Percentiles rank a stretch among this genome's conserved stretches.
These are phyloP conservation scores for Ustilago bromivora DNA, from an alignment of 1,284 basidiomycete genomes.

Conservation along the genomic window DNA sequence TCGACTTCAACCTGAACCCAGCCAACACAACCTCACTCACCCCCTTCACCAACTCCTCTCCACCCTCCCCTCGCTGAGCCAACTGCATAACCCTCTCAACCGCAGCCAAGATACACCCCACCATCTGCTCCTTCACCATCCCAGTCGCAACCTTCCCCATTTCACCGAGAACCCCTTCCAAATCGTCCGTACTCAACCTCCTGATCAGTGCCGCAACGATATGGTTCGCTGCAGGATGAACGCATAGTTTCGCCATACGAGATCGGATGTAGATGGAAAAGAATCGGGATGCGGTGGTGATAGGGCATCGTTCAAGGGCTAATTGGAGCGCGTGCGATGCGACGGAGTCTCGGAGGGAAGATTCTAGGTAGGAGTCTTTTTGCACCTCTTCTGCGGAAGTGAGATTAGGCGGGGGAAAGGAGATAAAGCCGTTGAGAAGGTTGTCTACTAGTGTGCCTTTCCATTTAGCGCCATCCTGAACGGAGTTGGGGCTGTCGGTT, in stretches of 20 bases:
- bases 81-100: slow-evolving; percentile 30
- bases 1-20: slow-evolving; percentile 26
- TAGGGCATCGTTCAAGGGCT: slow-evolving; percentile 31
- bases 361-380: slow-evolving; percentile 59
- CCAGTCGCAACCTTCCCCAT: slow-evolving; percentile 30
- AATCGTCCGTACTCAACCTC: slow-evolving; percentile 18
- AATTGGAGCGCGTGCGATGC: slow-evolving; percentile 64
- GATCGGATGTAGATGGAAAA: slow-evolving; percentile 57
- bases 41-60: slow-evolving; percentile 22
- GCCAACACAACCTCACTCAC: slow-evolving; percentile 28
- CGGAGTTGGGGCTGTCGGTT: slow-evolving; percentile 38
- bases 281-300: slow-evolving; percentile 39
- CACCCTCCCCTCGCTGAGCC: neutral
- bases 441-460: slow-evolving; percentile 47
- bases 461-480: slow-evolving; percentile 12
- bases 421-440: slow-evolving; percentile 53
- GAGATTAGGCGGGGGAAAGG: neutral
- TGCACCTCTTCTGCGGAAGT: slow-evolving; percentile 11
- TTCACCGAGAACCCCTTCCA: slow-evolving; percentile 15
- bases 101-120: slow-evolving; percentile 33
- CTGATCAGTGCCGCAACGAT: slow-evolving; percentile 54
- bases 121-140: slow-evolving; percentile 49
- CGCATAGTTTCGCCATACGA: slow-evolving; percentile 59
- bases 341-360: slow-evolving; percentile 61
- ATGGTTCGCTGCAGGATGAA: slow-evolving; percentile 66